phyloP scores from a whole-genome alignment of 2,329 filamentous ascomycete genomes.

The Exophiala calicioides region DNA sequence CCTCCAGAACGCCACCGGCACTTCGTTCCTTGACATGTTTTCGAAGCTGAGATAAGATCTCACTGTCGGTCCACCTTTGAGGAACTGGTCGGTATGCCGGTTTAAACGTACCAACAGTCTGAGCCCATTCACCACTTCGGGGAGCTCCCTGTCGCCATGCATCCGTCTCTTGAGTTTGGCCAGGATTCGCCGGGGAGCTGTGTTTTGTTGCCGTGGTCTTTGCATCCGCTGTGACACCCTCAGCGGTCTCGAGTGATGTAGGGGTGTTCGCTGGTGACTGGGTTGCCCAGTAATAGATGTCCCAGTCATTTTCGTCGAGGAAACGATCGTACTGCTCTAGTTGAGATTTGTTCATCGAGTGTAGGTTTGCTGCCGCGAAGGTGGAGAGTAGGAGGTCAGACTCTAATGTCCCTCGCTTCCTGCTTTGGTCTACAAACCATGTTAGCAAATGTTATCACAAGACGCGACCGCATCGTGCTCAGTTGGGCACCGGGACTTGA shows the following conservation, averaged over 20 bases:
- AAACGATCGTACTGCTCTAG: constrained; percentile 86
- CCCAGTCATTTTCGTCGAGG: constrained; percentile 99
- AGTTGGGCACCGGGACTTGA: constrained; percentile 14
- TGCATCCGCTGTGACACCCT: constrained; percentile 44
- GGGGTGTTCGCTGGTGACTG: constrained; percentile 65
- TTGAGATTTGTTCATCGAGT: constrained; percentile 69
- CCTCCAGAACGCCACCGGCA: constrained; percentile 55
- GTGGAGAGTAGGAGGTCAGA: constrained; percentile 94
- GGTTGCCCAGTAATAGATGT: constrained; percentile 99
- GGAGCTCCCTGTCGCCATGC: constrained; percentile 55
- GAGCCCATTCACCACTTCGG: constrained; percentile 82
- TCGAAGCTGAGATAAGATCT: constrained; percentile 74
- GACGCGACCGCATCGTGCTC: constrained; percentile 1
- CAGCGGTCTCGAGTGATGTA: constrained; percentile 59
- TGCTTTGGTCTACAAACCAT: constrained; percentile 70
- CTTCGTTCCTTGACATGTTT: constrained; percentile 75
- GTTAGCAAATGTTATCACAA: constrained; percentile 14
- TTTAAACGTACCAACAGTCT: constrained; percentile 92
- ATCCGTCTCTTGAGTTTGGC: constrained; percentile 45
- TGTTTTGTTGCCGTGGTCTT: constrained; percentile 22
- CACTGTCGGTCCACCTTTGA: constrained; percentile 76
- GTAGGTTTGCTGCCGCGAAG: constrained; percentile 80
- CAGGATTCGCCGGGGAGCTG: constrained; percentile 29
- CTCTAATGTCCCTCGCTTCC: constrained; percentile 94
- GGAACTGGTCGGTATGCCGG: constrained; percentile 92